Conservation (phyloP, 78 protist genomes). For the Pelomyxa schiedti region DNA sequence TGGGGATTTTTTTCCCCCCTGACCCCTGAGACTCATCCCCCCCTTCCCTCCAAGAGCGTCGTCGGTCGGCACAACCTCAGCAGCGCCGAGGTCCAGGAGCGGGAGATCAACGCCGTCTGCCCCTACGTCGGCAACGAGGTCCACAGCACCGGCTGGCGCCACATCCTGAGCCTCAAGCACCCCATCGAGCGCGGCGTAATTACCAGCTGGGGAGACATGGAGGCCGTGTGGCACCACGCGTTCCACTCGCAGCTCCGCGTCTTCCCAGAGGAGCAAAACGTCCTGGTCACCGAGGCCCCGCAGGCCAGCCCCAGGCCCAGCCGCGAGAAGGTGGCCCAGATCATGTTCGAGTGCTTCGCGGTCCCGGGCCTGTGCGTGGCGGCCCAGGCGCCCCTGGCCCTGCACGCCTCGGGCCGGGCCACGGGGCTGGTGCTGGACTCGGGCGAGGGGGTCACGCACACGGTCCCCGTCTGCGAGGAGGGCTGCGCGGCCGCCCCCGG, state of each 20-base stretch:
- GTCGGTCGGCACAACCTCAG: too few relatives aligned
- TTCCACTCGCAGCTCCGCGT: constrained; percentile 64
- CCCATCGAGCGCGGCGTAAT: not conserved
- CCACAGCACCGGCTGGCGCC: constrained; percentile 1
- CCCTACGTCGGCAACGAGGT: constrained; percentile 76
- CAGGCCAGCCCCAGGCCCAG: constrained; percentile 44
- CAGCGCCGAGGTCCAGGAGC: too few relatives aligned
- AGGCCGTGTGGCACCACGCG: constrained; percentile 25
- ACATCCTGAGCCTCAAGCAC: not conserved
- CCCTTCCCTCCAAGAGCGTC: too few relatives aligned
- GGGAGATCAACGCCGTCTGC: too few relatives aligned
- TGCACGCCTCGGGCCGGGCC: constrained; percentile 3
- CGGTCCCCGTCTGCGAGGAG: constrained; percentile 88
- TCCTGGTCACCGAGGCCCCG: constrained; percentile 43
- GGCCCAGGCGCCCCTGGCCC: constrained; percentile 47
- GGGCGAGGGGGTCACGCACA: constrained; percentile 52
- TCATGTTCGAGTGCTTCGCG: constrained; percentile 58
- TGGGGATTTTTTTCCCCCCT: too few relatives aligned
- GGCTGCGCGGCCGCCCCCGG: constrained; percentile 84
- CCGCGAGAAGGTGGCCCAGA: constrained; percentile 41
- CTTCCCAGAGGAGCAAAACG: constrained; percentile 27
- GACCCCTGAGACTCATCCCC: too few relatives aligned
- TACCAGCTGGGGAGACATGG: not conserved
- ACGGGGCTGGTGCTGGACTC: constrained; percentile 61
- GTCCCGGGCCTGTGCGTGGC: constrained; percentile 19